phyloP scores from a whole-genome alignment of 371 early-diverging fungal species.

The Zopfochytrium polystomum region DNA sequence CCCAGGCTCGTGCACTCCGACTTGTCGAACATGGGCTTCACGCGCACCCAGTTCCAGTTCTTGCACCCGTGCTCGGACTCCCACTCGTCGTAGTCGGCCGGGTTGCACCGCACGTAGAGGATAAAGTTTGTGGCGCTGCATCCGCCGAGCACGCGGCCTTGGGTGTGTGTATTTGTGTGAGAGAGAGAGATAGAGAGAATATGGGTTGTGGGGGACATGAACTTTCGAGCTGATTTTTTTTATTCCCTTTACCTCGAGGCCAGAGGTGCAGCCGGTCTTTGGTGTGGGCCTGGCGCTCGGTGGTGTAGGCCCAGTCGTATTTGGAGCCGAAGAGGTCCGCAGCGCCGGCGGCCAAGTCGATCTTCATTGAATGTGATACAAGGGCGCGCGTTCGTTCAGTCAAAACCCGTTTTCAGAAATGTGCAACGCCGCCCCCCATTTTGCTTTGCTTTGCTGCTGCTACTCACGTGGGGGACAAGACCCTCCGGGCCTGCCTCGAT shows the following conservation, averaged over 20 bases:
- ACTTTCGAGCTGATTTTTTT: too few relatives aligned
- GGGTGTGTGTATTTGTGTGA: too few relatives aligned
- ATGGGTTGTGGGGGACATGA: too few relatives aligned
- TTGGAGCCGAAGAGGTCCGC: not conserved
- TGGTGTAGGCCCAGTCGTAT: constrained; percentile 13
- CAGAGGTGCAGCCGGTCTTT: constrained; percentile 13
- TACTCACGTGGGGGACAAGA: too few relatives aligned
- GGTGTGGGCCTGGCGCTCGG: not conserved
- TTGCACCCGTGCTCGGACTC: constrained; percentile 16
- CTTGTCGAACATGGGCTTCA: constrained; percentile 19
- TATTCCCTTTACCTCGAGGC: constrained; percentile 33
- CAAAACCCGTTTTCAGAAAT: too few relatives aligned
- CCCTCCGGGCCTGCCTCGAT: constrained; percentile 21
- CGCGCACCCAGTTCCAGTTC: constrained; percentile 15
- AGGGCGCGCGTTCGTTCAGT: too few relatives aligned
- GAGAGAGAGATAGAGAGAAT: not conserved
- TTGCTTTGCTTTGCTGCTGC: too few relatives aligned
- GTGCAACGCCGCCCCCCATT: too few relatives aligned
- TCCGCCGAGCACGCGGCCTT: constrained; percentile 34
- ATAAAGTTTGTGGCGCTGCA: constrained; percentile 45
- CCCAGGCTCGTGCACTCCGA: constrained; percentile 4
- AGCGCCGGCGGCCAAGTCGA: too few relatives aligned
- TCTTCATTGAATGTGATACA: too few relatives aligned
- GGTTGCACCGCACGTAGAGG: constrained; percentile 36
- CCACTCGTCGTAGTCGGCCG: too few relatives aligned